Evolutionary conservation across 2,329 filamentous ascomycete genomes (phyloP), one percentile per base, ranked within the genome.

Genomic region (Corniculantispora saksenae): DNA sequence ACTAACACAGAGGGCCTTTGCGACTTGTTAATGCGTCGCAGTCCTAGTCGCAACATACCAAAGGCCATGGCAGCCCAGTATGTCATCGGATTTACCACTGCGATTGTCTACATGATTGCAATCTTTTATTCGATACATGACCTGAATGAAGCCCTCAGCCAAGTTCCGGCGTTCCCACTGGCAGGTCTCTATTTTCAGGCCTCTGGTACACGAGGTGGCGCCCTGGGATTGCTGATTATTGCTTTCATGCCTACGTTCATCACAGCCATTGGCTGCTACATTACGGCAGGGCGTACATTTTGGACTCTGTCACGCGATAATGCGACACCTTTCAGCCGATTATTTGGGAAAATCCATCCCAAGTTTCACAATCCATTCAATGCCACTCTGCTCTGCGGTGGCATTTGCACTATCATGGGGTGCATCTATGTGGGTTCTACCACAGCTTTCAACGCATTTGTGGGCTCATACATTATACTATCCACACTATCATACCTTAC

Each of bases 401-500:
- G 43, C 32, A 58, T 67, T 12, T 79, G 80, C 63, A 84, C 83
- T 0, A 72, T 85, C 23, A 77, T 89, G 0, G 86, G 84, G 0
- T 79, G 78, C 63, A 85, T 89, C 57, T 88, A 88, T 69, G 80
- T 89, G 10, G 85, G 82, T 12, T 83, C 79, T 51, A 79, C 77
- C 1, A 86, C 84, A 0, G 86, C 86, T 0, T 89, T 89, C 75
- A 81, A 81, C 27, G 86, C 86, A 0, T 83, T 89, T 51, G 81
- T 88, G 5, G 84, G 84, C 5, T 83, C 80, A 0, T 88, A 62
- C 53, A 61, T 62, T 19, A 62, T 65, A 32, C 53, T 65, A 1
- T 65, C 66, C 2, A 67, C 69, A 9, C 65, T 86, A 12, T 88
- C 85, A 0, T 91, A 88, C 70, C 78, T 88, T 4, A 83, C 85